These are phyloP conservation scores for Ceratocystis destructans DNA, from an alignment of 2,329 filamentous ascomycete genomes.

Conservation along the genomic window DNA sequence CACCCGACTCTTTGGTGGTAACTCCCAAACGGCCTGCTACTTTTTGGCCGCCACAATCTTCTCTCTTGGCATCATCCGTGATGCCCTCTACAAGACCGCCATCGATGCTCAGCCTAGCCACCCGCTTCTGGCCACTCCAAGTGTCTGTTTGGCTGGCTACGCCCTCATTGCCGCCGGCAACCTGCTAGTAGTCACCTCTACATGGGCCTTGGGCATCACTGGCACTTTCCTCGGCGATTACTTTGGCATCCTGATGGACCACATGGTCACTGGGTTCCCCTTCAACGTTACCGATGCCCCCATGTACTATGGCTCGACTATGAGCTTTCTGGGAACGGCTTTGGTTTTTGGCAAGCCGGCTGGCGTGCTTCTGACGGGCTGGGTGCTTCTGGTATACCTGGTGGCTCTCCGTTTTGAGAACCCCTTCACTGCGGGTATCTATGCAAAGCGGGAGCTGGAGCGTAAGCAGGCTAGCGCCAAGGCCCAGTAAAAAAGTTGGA, in stretches of 20 bases:
- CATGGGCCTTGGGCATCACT: slow-evolving; percentile 83
- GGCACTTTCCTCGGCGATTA: slow-evolving; percentile 97
- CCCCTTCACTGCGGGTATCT: slow-evolving; percentile 87
- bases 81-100: slow-evolving; percentile 74
- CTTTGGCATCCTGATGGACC: slow-evolving; percentile 95
- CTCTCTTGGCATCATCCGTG: slow-evolving; percentile 75
- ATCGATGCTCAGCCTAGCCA: slow-evolving; percentile 63
- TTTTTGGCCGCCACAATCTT: slow-evolving; percentile 81
- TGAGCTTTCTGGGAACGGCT: slow-evolving; percentile 82
- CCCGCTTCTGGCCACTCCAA: slow-evolving; percentile 50
- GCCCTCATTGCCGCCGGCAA: slow-evolving; percentile 64
- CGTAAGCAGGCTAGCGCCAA: slow-evolving; percentile 36
- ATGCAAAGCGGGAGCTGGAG: slow-evolving; percentile 57
- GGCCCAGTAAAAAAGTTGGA: slow-evolving; percentile 14
- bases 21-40: slow-evolving; percentile 72
- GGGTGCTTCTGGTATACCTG: slow-evolving; percentile 66
- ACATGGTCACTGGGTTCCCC: slow-evolving; percentile 85
- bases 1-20: slow-evolving; percentile 72
- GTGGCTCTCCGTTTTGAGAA: slow-evolving; percentile 79
- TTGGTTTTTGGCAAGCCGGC: slow-evolving; percentile 78
- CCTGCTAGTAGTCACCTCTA: slow-evolving; percentile 72
- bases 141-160: slow-evolving; percentile 50
- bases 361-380: slow-evolving; percentile 58
- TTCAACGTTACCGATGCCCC: slow-evolving; percentile 84
- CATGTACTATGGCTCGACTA: slow-evolving; percentile 91